Percentiles rank a stretch among this genome's conserved stretches.
These are phyloP conservation scores for Cyclanthera cordifolia DNA, from an alignment of 306 rosid genomes.

Conservation along the genomic window DNA sequence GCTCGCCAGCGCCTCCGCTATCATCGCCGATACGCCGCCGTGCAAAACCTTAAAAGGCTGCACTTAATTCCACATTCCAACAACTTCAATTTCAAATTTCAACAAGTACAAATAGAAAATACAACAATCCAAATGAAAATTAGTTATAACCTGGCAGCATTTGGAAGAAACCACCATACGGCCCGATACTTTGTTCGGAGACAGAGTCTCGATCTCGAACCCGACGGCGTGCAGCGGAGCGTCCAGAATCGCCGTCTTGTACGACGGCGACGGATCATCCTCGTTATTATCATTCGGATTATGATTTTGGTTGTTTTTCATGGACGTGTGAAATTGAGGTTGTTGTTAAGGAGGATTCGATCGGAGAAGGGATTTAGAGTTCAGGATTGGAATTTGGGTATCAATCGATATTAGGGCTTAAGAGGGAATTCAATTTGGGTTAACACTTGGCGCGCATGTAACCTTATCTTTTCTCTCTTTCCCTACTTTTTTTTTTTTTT, in stretches of 20 bases:
- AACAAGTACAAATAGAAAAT: background rate
- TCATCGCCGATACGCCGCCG: conserved; percentile 90
- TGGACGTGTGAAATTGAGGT: background rate
- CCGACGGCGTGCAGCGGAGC: conserved; percentile 49
- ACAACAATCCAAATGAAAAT: background rate
- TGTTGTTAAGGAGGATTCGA: background rate
- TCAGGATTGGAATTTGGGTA: background rate
- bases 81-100: background rate
- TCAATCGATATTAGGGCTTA: background rate
- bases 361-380: background rate
- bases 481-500: too few species aligned
- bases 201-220: conserved; percentile 35
- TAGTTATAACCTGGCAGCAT: conserved; percentile 27
- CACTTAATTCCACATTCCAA: too few species aligned
- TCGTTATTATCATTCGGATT: background rate
- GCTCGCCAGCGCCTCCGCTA: conserved; percentile 72
- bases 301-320: background rate
- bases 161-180: conserved; percentile 45
- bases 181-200: conserved; percentile 56
- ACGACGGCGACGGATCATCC: background rate
- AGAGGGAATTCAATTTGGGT: background rate
- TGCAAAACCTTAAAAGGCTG: conserved; percentile 92
- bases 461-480: too few species aligned
- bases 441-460: too few species aligned
- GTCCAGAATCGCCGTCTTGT: conserved; percentile 31